Conservation (phyloP, 306 rosid genomes). For the Oxytropis ochrocephala region DNA sequence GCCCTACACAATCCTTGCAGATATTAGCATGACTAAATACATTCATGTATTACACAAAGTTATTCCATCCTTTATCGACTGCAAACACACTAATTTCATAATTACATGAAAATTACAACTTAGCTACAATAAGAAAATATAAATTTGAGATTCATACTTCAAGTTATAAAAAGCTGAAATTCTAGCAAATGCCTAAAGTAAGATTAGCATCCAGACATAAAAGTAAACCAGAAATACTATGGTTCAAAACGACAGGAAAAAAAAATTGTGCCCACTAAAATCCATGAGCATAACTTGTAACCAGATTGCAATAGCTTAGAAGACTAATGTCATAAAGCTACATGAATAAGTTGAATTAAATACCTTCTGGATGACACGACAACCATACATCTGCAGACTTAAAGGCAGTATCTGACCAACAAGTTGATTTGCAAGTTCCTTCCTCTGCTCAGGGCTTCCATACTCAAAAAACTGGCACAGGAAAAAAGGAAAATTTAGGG, state of each 20-base stretch:
- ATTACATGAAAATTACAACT: neutral
- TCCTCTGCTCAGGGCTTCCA: slow-evolving; percentile 38
- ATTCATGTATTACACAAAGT: neutral
- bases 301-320: neutral
- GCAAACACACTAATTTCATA: neutral
- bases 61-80: neutral
- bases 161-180: neutral
- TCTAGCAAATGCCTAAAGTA: neutral
- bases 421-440: slow-evolving; percentile 30
- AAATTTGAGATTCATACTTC: neutral
- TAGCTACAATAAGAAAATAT: neutral
- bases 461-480: slow-evolving; percentile 36
- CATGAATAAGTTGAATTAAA: neutral
- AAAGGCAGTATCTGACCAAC: slow-evolving; percentile 36
- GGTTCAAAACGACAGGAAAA: neutral
- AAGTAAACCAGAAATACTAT: neutral
- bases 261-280: neutral
- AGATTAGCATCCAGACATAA: neutral
- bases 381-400: slow-evolving; percentile 49
- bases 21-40: neutral
- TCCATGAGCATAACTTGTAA: neutral
- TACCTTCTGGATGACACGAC: slow-evolving; percentile 46
- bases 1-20: neutral
- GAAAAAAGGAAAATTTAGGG: neutral
- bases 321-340: neutral